Conservation (phyloP, 139 green algal genomes). For the Chlamydomonas sp. region DNA sequence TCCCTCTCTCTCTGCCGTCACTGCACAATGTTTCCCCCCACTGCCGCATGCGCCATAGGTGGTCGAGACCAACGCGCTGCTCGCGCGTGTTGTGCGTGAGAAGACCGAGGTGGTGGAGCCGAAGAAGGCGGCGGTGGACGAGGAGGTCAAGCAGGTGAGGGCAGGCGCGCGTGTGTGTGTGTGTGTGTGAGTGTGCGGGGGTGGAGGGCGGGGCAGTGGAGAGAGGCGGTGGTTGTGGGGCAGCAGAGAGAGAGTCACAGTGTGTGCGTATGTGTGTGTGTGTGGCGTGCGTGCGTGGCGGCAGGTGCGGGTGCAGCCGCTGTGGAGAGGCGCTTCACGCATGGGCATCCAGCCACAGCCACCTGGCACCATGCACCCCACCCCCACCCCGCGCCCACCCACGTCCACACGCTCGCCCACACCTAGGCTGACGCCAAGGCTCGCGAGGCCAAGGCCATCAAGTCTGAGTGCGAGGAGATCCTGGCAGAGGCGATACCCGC, state of each 20-base stretch:
- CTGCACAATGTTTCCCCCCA: neutral
- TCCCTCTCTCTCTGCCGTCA: too few relatives aligned
- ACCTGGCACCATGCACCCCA: neutral
- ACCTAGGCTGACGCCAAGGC: constrained; percentile 17
- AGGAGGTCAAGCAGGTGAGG: constrained; percentile 46
- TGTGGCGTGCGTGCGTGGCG: too few relatives aligned
- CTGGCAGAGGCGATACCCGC: constrained; percentile 59
- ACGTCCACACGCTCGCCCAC: neutral
- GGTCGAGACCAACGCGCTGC: constrained; percentile 54
- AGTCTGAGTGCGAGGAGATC: constrained; percentile 67
- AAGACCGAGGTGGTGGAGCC: constrained; percentile 70
- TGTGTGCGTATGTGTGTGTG: too few relatives aligned
- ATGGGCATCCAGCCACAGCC: neutral
- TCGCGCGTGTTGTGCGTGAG: constrained; percentile 43
- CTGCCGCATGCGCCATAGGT: too few relatives aligned
- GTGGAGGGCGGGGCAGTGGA: neutral
- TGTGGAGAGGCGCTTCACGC: too few relatives aligned
- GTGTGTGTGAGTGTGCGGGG: neutral
- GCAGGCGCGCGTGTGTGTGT: constrained; percentile 1
- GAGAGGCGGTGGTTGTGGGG: neutral
- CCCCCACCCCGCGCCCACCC: neutral
- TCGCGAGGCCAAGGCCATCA: constrained; percentile 50
- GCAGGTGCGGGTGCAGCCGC: too few relatives aligned
- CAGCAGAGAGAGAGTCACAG: too few relatives aligned
- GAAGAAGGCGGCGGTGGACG: constrained; percentile 53